These are phyloP conservation scores for Kwoniella sp. DNA, from an alignment of 768 basidiomycete species.

Conservation along the genomic window DNA sequence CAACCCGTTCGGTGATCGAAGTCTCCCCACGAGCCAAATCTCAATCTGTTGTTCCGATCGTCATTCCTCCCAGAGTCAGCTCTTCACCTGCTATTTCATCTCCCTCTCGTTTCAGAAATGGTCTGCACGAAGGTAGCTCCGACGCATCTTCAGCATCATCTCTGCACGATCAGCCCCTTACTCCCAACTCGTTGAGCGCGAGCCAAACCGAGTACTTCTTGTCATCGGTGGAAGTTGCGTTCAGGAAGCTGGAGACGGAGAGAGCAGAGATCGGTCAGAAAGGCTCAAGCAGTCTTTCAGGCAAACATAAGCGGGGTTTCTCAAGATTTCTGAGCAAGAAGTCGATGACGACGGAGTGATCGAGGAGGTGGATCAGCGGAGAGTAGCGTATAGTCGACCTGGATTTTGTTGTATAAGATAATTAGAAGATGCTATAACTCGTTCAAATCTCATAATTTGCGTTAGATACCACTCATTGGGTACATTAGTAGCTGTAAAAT, in stretches of 20 bases:
- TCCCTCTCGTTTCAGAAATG: not conserved
- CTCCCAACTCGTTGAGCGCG: conserved; percentile 10
- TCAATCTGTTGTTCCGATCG: not conserved
- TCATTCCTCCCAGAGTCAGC: conserved; percentile 7
- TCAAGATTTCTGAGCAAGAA: conserved; percentile 18
- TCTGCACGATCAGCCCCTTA: conserved; percentile 1
- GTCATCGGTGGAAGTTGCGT: conserved; percentile 19
- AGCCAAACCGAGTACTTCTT: conserved; percentile 26
- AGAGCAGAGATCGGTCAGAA: conserved; percentile 16
- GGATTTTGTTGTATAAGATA: not conserved
- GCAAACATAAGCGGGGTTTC: conserved; percentile 21
- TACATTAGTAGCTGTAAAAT: not conserved
- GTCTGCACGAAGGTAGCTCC: not conserved
- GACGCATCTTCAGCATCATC: conserved; percentile 5
- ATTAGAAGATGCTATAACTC: not conserved
- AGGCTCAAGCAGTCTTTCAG: not conserved
- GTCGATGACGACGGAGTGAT: not conserved
- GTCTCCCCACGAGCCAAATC: conserved; percentile 10
- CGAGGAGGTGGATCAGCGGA: not conserved
- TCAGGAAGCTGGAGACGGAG: conserved; percentile 21
- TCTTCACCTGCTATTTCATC: conserved; percentile 12
- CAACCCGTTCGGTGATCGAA: conserved; percentile 21
- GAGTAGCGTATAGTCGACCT: not conserved
- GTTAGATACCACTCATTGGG: not conserved
- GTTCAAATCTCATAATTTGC: not conserved